These are phyloP conservation scores for Fusarium sp. DNA, from an alignment of 2,329 filamentous ascomycete genomes.

Conservation along the genomic window DNA sequence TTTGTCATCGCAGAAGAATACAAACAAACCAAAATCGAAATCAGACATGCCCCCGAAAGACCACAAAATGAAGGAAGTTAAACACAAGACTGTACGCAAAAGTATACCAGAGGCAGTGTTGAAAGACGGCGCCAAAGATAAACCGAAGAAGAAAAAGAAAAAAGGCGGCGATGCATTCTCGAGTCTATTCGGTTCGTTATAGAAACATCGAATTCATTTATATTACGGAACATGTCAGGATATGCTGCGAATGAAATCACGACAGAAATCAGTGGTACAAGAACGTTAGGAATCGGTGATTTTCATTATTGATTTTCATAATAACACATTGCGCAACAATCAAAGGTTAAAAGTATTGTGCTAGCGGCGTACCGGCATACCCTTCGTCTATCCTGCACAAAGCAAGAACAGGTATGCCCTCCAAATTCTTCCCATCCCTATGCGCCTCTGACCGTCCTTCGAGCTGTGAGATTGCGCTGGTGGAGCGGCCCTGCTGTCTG, in stretches of 20 bases:
- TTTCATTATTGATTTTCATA: slow-evolving; percentile 40
- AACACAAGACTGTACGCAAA: slow-evolving; percentile 10
- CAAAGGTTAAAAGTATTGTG: slow-evolving; percentile 32
- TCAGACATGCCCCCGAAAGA: slow-evolving; percentile 6
- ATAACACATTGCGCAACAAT: slow-evolving; percentile 43
- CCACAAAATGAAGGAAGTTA: not conserved
- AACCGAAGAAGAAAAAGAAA: slow-evolving; percentile 67
- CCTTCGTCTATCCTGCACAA: slow-evolving; percentile 37
- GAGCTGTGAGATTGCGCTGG: slow-evolving; percentile 33
- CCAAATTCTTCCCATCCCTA: slow-evolving; percentile 42
- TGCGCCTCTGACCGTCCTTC: slow-evolving; percentile 46
- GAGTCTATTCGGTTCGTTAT: slow-evolving; percentile 73
- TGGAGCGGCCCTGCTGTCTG: slow-evolving; percentile 29
- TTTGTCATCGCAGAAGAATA: slow-evolving; percentile 7
- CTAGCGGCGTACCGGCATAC: slow-evolving; percentile 28
- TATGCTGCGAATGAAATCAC: not conserved
- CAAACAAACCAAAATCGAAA: not conserved
- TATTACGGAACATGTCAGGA: not conserved
- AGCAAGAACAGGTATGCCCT: slow-evolving; percentile 44
- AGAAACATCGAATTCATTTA: not conserved
- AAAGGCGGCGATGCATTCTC: slow-evolving; percentile 76
- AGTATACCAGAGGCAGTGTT: slow-evolving; percentile 43
- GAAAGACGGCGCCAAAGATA: slow-evolving; percentile 53
- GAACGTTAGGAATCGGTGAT: slow-evolving; percentile 26
- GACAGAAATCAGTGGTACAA: not conserved